Evolutionary conservation across 176 grass and related monocot species (phyloP).

Genomic region (Bothriochloa decipiens): DNA sequence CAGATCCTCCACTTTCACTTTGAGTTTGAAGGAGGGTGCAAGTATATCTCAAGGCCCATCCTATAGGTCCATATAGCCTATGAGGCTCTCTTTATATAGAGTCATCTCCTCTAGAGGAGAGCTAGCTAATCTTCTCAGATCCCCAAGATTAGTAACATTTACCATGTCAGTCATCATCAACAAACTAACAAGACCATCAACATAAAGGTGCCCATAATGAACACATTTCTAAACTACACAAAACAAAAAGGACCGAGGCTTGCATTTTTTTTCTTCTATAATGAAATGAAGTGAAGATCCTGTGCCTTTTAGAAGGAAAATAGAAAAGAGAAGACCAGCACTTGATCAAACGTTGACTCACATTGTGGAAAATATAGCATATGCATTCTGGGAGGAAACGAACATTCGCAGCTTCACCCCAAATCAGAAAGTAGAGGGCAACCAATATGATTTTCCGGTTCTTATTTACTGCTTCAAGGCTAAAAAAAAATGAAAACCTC

Average conservation of each 20-base stretch:
- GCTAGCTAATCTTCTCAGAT: background rate
- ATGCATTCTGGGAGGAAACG: slow-evolving; percentile 96
- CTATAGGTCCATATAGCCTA: background rate
- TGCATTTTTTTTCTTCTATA: background rate
- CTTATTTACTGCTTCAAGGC: slow-evolving; percentile 77
- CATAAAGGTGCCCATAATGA: background rate
- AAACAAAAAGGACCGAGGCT: background rate
- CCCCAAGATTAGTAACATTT: background rate
- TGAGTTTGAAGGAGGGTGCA: background rate
- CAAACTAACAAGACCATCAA: slow-evolving; percentile 10
- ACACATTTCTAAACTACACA: slow-evolving; percentile 5
- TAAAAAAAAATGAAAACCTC: slow-evolving; percentile 46
- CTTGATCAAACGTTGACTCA: slow-evolving; percentile 68
- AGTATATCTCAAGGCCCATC: background rate
- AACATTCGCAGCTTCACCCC: slow-evolving; percentile 95
- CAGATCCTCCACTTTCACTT: background rate
- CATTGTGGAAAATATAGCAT: slow-evolving; percentile 98
- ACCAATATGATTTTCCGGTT: slow-evolving; percentile 85
- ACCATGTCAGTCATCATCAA: background rate
- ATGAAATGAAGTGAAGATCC: background rate
- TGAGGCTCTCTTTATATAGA: background rate
- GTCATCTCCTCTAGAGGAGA: background rate
- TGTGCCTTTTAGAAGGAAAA: background rate
- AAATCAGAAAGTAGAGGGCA: slow-evolving; percentile 89
- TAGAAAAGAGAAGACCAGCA: slow-evolving; percentile 12